Evolutionary conservation across 2,329 filamentous ascomycete genomes (phyloP), one percentile per base, ranked within the genome.

Genomic region (Rosellinia necatrix): DNA sequence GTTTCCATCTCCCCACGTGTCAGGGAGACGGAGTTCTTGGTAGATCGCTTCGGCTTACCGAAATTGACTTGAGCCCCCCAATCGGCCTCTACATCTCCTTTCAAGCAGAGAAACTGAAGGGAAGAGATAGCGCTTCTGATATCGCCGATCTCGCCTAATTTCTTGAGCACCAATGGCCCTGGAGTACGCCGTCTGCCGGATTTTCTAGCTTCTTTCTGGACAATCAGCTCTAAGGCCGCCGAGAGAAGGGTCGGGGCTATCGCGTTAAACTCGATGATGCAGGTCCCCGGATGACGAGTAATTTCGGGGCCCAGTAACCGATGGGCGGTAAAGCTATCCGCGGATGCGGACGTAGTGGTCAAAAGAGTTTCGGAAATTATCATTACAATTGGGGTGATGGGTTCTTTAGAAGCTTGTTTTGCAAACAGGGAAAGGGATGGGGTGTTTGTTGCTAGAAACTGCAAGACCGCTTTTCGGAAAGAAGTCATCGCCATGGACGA

Each of bases 261-360:
- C 10, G 89, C 83, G 67, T 99, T 99, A 75, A 97, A 99, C 62
- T 96, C 92, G 61, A 99, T 91, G 4, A 90, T 79, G 7, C 84
- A 85, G 2, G 91, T 86, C 12, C 87, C 87, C 0, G 90, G 87
- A 72, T 97, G 92, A 37, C 88, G 86, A 12, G 91, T 80, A 38
- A 99, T 89, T 61, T 94, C 90, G 0, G 92, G 88, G 0, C 96
- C 94, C 3, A 99, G 83, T 15, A 99, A 76, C 21, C 92, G 86
- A 75, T 97, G 91, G 0, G 91, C 91, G 1, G 94, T 99, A 67
- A 97, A 92, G 72, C 90, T 97, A 68, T 97, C 92, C 10, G 91
- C 86, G 8, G 89, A 86, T 1, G 92, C 88, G 3, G 90, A 92
- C 6, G 87, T 92, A 1, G 92, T 94, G 0, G 90, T 93, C 13